Base-by-base conservation (phyloP, 495 filamentous ascomycete genomes). In the Aspergillus sclerotioniger region DNA sequence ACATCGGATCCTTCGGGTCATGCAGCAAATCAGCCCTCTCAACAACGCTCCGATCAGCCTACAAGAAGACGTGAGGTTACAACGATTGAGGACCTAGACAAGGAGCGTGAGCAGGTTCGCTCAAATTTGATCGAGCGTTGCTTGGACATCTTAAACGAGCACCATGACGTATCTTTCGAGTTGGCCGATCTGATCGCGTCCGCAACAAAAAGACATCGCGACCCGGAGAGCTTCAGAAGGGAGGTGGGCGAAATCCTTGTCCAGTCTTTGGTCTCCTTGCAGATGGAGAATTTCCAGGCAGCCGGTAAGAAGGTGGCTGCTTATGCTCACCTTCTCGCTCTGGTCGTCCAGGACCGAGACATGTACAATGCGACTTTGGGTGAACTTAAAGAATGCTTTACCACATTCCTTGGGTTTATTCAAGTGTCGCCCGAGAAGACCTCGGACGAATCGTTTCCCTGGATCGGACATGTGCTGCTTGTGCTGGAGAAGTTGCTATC, bases 151-250 rank as follows among this genome's bases (percentile, higher is more conserved):
- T 82, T 98, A 39, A 89, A 91, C 64, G 85, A 87, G 53, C 92
- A 97, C 58, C 84, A 89, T 21, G 88, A 91, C 62, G 87, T 93
- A 5, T 96, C 95, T 3, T 96, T 96, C 62, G 92, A 98, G 64
- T 78, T 99, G 54, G 82, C 90, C 2, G 92, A 96, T 56, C 77
- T 99, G 15, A 91, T 99, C 54, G 80, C 80, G 46, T 86, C 87
- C 17, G 87, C 89, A 6, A 83, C 92, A 12, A 80, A 84, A 53
- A 93, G 89, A 64, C 80, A 85, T 9, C 69, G 76, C 29, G 85
- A 87, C 54, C 84, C 86, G 3, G 81, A 85, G 10, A 74, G 59
- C 44, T 81, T 86, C 68, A 82, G 87, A 29, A 81, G 82, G 50
- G 90, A 93, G 53, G 89, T 96, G 59, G 91, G 89, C 51, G 82